Conservation (phyloP, 495 filamentous ascomycete genomes). For the Aspergillus bridgeri region DNA sequence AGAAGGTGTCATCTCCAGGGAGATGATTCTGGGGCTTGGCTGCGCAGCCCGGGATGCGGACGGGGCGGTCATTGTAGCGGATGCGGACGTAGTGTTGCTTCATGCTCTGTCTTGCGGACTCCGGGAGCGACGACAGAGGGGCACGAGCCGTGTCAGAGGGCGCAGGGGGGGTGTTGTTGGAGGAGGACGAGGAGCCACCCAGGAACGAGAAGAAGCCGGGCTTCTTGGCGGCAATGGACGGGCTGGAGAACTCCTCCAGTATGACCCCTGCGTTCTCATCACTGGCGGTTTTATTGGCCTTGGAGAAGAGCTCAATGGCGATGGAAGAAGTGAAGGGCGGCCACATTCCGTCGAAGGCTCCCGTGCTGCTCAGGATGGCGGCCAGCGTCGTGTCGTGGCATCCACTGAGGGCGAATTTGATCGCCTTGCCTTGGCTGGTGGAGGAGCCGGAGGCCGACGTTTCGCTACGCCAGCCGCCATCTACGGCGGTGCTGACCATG, state of each 20-base stretch:
- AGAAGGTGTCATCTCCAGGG: slow-evolving; percentile 85
- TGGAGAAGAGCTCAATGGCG: slow-evolving; percentile 82
- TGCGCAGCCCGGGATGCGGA: slow-evolving; percentile 77
- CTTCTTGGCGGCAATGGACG: slow-evolving; percentile 22
- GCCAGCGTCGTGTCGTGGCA: slow-evolving; percentile 96
- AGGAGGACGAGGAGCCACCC: slow-evolving; percentile 23
- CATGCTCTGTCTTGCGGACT: slow-evolving; percentile 46
- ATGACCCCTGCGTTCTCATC: slow-evolving; percentile 9
- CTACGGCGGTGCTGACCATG: slow-evolving; percentile 72
- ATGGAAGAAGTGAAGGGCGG: slow-evolving; percentile 90
- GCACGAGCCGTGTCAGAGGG: slow-evolving; percentile 35
- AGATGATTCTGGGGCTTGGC: slow-evolving; percentile 74
- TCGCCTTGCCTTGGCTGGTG: slow-evolving; percentile 47
- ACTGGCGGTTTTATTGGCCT: slow-evolving; percentile 21
- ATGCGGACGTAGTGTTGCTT: slow-evolving; percentile 85
- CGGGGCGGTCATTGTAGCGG: slow-evolving; percentile 81
- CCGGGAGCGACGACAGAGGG: slow-evolving; percentile 30
- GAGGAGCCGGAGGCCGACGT: slow-evolving; percentile 48
- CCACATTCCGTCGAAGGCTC: slow-evolving; percentile 76
- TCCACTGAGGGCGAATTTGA: slow-evolving; percentile 73
- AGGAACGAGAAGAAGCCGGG: slow-evolving; percentile 32
- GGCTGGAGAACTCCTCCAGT: slow-evolving; percentile 28
- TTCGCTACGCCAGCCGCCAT: slow-evolving; percentile 54
- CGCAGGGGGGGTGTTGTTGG: slow-evolving; percentile 15
- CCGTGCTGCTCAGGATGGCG: slow-evolving; percentile 70